Base-by-base conservation (phyloP, 2,329 filamentous ascomycete species). In the Nemania sp. region DNA sequence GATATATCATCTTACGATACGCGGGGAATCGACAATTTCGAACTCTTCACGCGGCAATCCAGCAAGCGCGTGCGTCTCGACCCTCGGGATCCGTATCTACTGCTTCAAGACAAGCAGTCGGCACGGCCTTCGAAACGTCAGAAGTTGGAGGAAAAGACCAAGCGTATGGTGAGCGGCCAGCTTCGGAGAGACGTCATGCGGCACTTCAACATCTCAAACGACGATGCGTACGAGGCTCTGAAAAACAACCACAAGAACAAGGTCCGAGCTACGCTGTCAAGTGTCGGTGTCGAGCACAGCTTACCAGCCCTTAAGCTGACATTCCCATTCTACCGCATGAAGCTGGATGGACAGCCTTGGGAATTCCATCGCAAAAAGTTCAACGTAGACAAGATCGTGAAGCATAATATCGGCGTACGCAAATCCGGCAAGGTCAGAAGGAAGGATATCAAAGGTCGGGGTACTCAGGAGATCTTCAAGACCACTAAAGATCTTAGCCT, bases 231-330 rank as follows among this genome's bases (percentile, higher is more conserved):
- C 74, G 93, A 98, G 72, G 87, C 92, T 62, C 84, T 99, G 46
- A 98, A 98, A 76, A 92, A 97, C 75, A 98, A 97, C 72, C 93
- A 96, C 72, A 92, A 96, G 77, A 92, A 91, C 81, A 98, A 97
- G 76, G 91, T 99, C 63, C 88, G 95, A 67, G 95, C 92, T 54
- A 96, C 92, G 1, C 85, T 99, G 62, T 92, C 92, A 47, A 94
- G 93, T 71, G 87, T 97, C 64, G 88, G 90, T n/a, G 88, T 99
- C 43, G 95, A 99, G 74, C 95, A 99, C 78, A 93, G 91, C 75
- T 82, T 97, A 81, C 94, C 95, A 15, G 95, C 95, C 11, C 81
- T 94, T 71, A 93, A 94, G 72, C 80, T 99, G 42, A 91, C 96
- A 64, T 98, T 91, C 86, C 95, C 95, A 40, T 98, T 97, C 80